Evolutionary conservation across 768 basidiomycete genomes (phyloP), one percentile per base, ranked within the genome.

Genomic region (Cyathus striatus): DNA sequence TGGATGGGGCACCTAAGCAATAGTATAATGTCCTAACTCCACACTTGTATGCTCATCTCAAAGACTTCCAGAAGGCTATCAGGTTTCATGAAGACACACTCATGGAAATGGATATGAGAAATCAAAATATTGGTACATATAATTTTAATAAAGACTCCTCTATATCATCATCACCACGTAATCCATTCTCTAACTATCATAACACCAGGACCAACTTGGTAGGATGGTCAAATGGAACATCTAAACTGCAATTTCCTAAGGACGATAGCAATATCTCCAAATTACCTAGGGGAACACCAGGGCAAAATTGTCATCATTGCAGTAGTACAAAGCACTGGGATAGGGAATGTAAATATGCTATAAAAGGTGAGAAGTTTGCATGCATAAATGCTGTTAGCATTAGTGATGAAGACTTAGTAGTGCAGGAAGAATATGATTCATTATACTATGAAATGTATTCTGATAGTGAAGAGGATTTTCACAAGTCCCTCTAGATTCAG

Each of bases 311-410:
- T 36, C 26, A 58, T 5, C 61, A 66, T 40, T 61, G 65, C 44
- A 58, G 65, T 3, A 62, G 60, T 35, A 47, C 36, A 0, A 59
- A 62, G 22, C 64, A 66, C 32, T 66, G 63, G 66, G 59, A 67
- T 38, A 26, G 44, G 1, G 60, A 66, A 10, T 64, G 66, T 43
- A 58, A 53, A 20, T 44, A 66, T 44, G 38, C 59, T 12, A 18
- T 25, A 10, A 47, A 45, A 34, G 49, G 41, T 1, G 24, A 43
- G 13, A 9, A n/a, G n/a, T 9, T 9, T 30, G 61, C 53, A 2
- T 44, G 59, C 30, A 54, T 42, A 7, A 57, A 62, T 20, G 20
- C 50, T 3, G 48, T 45, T 9, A 21, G 9, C 1, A n/a, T 32
- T 6, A 18, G 35, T 0, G 17, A 18, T 3, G 53, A 61, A 6